Conservation (phyloP, 768 basidiomycete genomes). For the Suillus subluteus region DNA sequence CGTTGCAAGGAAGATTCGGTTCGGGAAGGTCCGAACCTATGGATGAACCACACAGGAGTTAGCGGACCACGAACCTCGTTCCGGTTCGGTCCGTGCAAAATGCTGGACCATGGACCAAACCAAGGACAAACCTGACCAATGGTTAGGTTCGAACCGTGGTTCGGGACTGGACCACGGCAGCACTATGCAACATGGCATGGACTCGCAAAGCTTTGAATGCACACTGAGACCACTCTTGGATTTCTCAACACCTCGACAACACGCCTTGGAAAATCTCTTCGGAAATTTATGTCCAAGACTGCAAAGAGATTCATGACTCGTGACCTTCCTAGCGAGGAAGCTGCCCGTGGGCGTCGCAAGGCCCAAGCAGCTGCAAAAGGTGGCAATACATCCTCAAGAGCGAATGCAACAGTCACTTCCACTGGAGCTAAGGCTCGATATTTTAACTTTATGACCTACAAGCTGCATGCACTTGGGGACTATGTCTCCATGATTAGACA, state of each 20-base stretch:
- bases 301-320: constrained; percentile 29
- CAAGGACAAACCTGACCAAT: no score
- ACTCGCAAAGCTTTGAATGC: constrained; percentile 25
- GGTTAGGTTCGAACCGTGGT: no score
- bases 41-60: no score
- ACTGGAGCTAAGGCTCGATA: background rate
- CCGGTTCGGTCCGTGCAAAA: no score
- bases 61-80: no score
- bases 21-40: no score
- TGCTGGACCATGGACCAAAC: no score
- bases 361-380: background rate
- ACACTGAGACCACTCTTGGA: constrained; percentile 23
- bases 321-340: constrained; percentile 37
- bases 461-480: constrained; percentile 39
- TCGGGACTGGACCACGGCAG: no score
- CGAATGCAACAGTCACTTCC: background rate
- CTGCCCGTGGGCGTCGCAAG: constrained; percentile 21
- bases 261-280: constrained; percentile 25
- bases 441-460: constrained; percentile 32
- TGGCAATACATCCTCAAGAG: background rate
- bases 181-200: constrained; percentile 29
- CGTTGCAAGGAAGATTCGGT: no score
- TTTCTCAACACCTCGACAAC: constrained; percentile 18
- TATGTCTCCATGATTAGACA: constrained; percentile 27
- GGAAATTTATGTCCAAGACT: constrained; percentile 24